Evolutionary conservation across 352 stramenopile species (phyloP).

Genomic region (Pythium aquatile): DNA sequence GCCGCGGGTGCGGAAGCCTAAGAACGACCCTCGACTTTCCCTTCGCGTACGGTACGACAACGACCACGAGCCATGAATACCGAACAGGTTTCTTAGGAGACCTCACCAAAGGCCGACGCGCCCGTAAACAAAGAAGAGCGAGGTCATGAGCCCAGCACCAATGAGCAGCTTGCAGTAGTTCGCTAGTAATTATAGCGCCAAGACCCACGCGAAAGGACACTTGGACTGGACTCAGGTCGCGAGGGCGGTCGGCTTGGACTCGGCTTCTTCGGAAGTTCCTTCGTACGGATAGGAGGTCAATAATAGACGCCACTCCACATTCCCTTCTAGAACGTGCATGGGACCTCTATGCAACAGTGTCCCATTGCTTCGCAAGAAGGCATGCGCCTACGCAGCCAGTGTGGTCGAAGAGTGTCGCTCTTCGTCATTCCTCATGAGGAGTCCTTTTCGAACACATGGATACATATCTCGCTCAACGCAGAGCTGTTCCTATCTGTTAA

Average conservation of each 20-base stretch:
- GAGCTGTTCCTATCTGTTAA: conserved; percentile 1
- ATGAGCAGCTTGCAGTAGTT: background rate
- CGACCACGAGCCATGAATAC: conserved; percentile 8
- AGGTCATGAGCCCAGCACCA: background rate
- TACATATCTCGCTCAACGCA: conserved; percentile 11
- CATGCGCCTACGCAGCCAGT: background rate
- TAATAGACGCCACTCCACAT: background rate
- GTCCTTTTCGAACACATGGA: conserved; percentile 22
- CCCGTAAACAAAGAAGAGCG: background rate
- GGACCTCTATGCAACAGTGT: background rate
- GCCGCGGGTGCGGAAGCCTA: background rate
- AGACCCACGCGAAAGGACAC: background rate
- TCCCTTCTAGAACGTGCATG: background rate
- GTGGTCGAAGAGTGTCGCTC: background rate
- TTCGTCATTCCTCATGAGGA: background rate
- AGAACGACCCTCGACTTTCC: conserved; percentile 4
- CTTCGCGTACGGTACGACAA: background rate
- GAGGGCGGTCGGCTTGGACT: too few relatives aligned
- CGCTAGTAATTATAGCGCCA: conserved; percentile 1
- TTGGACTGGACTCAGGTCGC: background rate
- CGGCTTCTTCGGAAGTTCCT: background rate
- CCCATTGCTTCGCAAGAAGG: background rate
- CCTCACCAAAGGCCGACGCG: background rate
- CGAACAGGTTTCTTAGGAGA: conserved; percentile 9
- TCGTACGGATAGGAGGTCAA: background rate